Percentiles rank a stretch among this genome's conserved stretches.
Evolutionary conservation across 768 basidiomycete species (phyloP).

Genomic region (Pluteus cervinus): DNA sequence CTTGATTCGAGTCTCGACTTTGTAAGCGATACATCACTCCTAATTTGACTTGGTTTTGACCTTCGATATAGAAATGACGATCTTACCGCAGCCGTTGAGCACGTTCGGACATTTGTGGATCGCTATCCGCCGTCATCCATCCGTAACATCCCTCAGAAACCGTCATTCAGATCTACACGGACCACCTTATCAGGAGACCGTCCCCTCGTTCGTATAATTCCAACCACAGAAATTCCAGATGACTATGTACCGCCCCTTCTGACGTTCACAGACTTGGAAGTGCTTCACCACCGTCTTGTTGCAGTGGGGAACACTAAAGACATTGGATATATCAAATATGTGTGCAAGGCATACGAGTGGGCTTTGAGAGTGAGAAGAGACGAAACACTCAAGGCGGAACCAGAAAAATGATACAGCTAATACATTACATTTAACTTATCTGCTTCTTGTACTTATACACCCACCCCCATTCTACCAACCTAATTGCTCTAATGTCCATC

Average conservation of each 20-base stretch:
- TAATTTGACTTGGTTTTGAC: constrained; percentile 5
- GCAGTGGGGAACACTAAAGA: constrained; percentile 34
- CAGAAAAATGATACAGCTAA: background rate
- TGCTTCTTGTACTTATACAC: constrained; percentile 19
- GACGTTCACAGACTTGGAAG: constrained; percentile 70
- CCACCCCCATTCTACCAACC: constrained; percentile 28
- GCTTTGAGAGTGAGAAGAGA: constrained; percentile 59
- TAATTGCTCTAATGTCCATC: constrained; percentile 28
- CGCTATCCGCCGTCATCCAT: constrained; percentile 59
- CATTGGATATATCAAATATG: constrained; percentile 66
- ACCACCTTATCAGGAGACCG: constrained; percentile 46
- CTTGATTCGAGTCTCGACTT: constrained; percentile 56
- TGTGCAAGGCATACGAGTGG: constrained; percentile 68
- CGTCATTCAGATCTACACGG: constrained; percentile 50
- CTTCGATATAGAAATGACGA: constrained; percentile 35
- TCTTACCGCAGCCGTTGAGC: constrained; percentile 45
- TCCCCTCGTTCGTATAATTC: constrained; percentile 69
- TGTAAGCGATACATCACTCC: constrained; percentile 37
- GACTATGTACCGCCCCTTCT: constrained; percentile 77
- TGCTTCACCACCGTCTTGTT: constrained; percentile 71
- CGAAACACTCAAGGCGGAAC: constrained; percentile 28
- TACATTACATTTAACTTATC: no score
- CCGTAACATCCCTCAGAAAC: constrained; percentile 34
- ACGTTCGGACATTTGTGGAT: constrained; percentile 54
- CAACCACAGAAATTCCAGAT: constrained; percentile 56